Conservation (phyloP, 225 moss, liverwort and hornwort species). For the Physcomitrium patens region DNA sequence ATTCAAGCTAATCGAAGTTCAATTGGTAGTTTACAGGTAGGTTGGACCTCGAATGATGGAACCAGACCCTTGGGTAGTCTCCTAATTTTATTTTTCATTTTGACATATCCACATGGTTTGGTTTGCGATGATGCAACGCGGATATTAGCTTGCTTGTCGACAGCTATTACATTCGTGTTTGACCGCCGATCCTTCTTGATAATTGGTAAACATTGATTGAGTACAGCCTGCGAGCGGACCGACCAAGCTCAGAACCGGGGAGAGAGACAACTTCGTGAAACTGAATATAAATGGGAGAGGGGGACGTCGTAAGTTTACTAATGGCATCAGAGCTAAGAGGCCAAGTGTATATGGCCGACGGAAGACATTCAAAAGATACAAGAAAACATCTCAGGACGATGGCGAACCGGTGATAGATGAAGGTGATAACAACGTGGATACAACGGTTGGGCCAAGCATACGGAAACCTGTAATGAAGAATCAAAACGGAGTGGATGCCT, state of each 20-base stretch:
- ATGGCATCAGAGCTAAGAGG: conserved; percentile 65
- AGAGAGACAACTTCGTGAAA: conserved; percentile 91
- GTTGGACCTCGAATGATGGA: background rate
- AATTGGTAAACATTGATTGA: background rate
- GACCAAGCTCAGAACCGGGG: conserved; percentile 51
- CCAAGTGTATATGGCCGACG: conserved; percentile 76
- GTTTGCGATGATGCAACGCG: background rate
- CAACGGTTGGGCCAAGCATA: conserved; percentile 42
- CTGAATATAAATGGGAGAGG: conserved; percentile 87
- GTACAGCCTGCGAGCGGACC: conserved; percentile 30
- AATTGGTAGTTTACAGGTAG: conserved; percentile 27
- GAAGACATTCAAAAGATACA: conserved; percentile 48
- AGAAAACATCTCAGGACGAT: conserved; percentile 29
- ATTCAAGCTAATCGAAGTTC: conserved; percentile 24
- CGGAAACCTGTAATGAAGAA: conserved; percentile 36
- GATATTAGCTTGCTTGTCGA: background rate
- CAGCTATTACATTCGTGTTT: background rate
- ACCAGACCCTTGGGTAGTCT: background rate
- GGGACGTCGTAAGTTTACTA: conserved; percentile 75
- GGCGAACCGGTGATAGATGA: conserved; percentile 31
- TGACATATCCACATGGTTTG: background rate
- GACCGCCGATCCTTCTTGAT: background rate
- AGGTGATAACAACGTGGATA: conserved; percentile 40
- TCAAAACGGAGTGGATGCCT: conserved; percentile 31
- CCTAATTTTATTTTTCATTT: background rate